Evolutionary conservation across 352 stramenopile genomes (phyloP).

Genomic region (Peronospora tabacina): DNA sequence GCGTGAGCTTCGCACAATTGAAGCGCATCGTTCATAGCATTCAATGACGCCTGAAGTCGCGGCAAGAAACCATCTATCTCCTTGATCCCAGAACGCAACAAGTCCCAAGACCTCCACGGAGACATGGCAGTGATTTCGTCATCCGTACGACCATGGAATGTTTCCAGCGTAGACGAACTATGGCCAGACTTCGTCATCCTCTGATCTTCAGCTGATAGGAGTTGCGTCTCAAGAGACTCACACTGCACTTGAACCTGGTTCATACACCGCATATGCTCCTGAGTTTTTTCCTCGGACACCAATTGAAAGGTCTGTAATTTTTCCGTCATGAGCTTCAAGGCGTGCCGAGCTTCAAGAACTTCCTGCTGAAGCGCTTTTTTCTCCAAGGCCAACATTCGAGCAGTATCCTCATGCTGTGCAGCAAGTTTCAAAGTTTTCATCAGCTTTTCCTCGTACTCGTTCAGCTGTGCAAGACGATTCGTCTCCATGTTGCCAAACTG

Average conservation of each 20-base stretch:
- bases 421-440: not conserved
- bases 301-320: conserved; percentile 15
- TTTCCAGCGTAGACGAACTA: conserved; percentile 3
- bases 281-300: conserved; percentile 10
- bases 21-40: conserved; percentile 26
- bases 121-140: conserved; percentile 11
- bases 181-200: not conserved
- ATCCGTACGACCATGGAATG: conserved; percentile 16
- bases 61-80: conserved; percentile 36
- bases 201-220: conserved; percentile 19
- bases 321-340: conserved; percentile 8
- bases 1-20: conserved; percentile 33
- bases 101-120: conserved; percentile 10
- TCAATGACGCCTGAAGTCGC: conserved; percentile 32
- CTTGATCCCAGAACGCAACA: conserved; percentile 16
- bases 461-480: not conserved
- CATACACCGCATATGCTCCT: conserved; percentile 7
- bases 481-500: conserved; percentile 4
- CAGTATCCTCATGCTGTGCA: conserved; percentile 12
- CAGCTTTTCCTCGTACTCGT: conserved; percentile 4
- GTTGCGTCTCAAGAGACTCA: conserved; percentile 19
- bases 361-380: conserved; percentile 19
- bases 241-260: conserved; percentile 5
- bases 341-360: conserved; percentile 11
- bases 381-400: conserved; percentile 7